Evolutionary conservation across 208 protist species (phyloP).

Genomic region (Crithidia brevicula): DNA sequence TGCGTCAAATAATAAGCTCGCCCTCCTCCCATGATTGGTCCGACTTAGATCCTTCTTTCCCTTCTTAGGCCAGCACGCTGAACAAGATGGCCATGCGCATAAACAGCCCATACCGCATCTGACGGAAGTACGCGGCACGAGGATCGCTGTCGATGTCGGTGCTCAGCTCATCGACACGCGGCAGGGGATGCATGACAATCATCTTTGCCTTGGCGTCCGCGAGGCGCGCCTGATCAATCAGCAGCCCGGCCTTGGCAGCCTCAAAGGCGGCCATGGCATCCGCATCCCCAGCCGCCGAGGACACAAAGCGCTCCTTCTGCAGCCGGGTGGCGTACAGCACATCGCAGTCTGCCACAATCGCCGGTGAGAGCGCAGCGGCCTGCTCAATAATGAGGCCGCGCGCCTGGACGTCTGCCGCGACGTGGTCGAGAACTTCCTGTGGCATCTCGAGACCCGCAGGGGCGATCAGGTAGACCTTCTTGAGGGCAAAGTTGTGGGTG

Average conservation of each 20-base stretch:
- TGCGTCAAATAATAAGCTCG: no score
- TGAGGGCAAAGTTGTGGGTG: conserved; percentile 83
- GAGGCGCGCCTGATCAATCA: conserved; percentile 76
- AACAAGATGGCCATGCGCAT: conserved; percentile 98
- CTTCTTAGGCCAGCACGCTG: conserved; percentile 65
- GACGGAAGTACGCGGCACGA: conserved; percentile 97
- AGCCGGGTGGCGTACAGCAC: conserved; percentile 97
- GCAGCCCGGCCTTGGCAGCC: conserved; percentile 71
- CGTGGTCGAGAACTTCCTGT: conserved; percentile 64
- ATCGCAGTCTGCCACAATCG: conserved; percentile 90
- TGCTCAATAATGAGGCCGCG: conserved; percentile 53
- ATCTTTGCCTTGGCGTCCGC: conserved; percentile 81
- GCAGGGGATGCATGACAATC: conserved; percentile 98
- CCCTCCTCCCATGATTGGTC: no score
- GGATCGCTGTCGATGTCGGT: conserved; percentile 94
- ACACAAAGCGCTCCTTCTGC: conserved; percentile 97
- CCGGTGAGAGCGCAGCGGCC: conserved; percentile 32
- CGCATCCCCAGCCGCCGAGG: conserved; percentile 42
- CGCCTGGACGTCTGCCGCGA: conserved; percentile 44
- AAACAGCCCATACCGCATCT: conserved; percentile 98
- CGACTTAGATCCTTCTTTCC: no score
- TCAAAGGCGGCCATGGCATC: conserved; percentile 86
- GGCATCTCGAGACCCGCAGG: conserved; percentile 92
- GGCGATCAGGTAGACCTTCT: conserved; percentile 90
- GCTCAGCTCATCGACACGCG: conserved; percentile 97